Evolutionary conservation across 2,329 filamentous ascomycete species (phyloP), one percentile per base, ranked within the genome.

Genomic region (Aquanectria penicillioides): DNA sequence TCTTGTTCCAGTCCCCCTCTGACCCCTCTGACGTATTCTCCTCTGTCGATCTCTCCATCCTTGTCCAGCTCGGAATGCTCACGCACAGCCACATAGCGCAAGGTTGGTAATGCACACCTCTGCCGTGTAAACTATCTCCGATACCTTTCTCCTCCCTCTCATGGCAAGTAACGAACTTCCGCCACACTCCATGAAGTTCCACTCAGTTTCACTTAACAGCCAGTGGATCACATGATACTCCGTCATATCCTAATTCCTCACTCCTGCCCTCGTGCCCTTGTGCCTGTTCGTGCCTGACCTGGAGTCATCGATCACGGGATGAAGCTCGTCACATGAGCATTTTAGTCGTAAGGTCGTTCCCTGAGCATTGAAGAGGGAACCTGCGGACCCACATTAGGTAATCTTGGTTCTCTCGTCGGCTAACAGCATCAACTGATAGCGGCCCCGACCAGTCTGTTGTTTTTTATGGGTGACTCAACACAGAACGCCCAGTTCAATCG

Each of bases 211-310:
- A 25, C 11, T 10, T 9, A 20, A 8, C 38, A 50, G 63, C n/a
- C n/a, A n/a, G n/a, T n/a, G n/a, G n/a, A n/a, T 69, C 70, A 69
- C 69, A 69, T 69, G 68, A 72, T 59, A 58, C 22, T 46, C 20
- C 25, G 38, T 33, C 12, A 34, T 47, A 15, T 23, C 36, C 20
- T n/a, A 15, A 2, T 25, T 40, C 4, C 10, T n/a, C 28, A 11
- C 31, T 44, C 40, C 40, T 53, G 57, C 15, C 26, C 31, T n/a
- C n/a, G n/a, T 37, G 17, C 22, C 26, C 26, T 51, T 43, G 37
- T 38, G 26, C 17, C 31, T 23, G 43, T 34, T 31, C 17, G 29
- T 36, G 15, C 12, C 13, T 40, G 31, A 26, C 5, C 28, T 34
- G 28, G 47, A 38, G 47, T 51, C 54, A 57, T 33, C 6, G 47